A percentile compares a stretch with the other conserved stretches of the same genome.
phyloP scores from a whole-genome alignment of 768 basidiomycete species.

The Pleurotus platypus region DNA sequence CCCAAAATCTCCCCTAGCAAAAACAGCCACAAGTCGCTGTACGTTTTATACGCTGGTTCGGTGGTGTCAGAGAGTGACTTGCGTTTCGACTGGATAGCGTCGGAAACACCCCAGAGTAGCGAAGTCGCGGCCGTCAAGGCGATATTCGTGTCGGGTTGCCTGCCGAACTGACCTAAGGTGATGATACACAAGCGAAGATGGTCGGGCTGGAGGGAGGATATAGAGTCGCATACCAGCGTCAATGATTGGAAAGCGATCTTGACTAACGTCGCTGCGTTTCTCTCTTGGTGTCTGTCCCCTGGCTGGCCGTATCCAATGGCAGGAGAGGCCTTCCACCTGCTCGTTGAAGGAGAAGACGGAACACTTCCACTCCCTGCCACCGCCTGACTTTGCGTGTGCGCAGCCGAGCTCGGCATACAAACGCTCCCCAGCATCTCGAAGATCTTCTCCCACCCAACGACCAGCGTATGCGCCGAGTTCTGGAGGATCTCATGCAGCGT shows the following conservation, averaged over 20 bases:
- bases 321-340: slow-evolving; percentile 26
- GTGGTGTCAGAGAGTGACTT: slow-evolving; percentile 45
- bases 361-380: slow-evolving; percentile 30
- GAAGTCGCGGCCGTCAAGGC: slow-evolving; percentile 92
- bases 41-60: slow-evolving; percentile 54
- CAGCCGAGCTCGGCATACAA: slow-evolving; percentile 52
- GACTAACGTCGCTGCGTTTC: slow-evolving; percentile 70
- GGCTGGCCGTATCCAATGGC: slow-evolving; percentile 50
- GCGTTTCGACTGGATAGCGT: slow-evolving; percentile 86
- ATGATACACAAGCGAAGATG: slow-evolving; percentile 87
- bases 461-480: slow-evolving; percentile 85
- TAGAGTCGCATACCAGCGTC: slow-evolving; percentile 91
- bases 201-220: slow-evolving; percentile 74
- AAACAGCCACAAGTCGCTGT: slow-evolving; percentile 88
- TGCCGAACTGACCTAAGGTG: slow-evolving; percentile 88
- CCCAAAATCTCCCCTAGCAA: slow-evolving; percentile 80
- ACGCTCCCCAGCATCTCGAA: slow-evolving; percentile 91
- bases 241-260: slow-evolving; percentile 94
- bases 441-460: slow-evolving; percentile 91
- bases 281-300: slow-evolving; percentile 45
- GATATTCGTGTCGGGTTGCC: slow-evolving; percentile 93
- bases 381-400: slow-evolving; percentile 38
- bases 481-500: slow-evolving; percentile 89
- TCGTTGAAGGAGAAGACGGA: slow-evolving; percentile 33
- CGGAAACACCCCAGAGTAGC: slow-evolving; percentile 93